phyloP scores from a whole-genome alignment of 2,329 filamentous ascomycete genomes.

The Aspergillus awamori region DNA sequence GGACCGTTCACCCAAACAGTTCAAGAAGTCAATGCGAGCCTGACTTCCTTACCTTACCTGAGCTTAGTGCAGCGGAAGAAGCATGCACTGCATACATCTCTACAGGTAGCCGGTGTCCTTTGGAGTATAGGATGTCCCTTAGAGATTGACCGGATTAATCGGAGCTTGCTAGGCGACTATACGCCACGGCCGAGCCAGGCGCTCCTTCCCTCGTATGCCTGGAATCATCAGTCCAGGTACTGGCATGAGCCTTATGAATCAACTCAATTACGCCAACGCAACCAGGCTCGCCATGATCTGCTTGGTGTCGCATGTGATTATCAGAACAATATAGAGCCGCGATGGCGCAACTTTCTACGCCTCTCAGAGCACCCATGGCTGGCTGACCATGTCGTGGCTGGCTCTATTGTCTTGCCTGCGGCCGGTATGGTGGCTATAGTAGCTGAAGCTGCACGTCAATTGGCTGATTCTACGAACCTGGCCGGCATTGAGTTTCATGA shows the following conservation, averaged over 20 bases:
- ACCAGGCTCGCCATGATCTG: conserved; percentile 23
- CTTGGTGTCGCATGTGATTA: conserved; percentile 25
- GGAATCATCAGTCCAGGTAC: conserved; percentile 43
- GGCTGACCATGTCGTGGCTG: conserved; percentile 44
- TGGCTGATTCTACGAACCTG: neutral
- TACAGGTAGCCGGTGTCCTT: conserved; percentile 18
- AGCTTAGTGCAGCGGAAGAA: conserved; percentile 18
- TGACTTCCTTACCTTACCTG: conserved; percentile 12
- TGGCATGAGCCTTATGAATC: conserved; percentile 39
- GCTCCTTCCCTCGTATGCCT: conserved; percentile 37
- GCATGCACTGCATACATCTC: conserved; percentile 16
- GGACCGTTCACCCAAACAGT: conserved; percentile 28
- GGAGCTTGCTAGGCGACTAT: no score
- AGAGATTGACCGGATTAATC: no score
- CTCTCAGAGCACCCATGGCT: conserved; percentile 47
- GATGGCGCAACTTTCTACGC: conserved; percentile 51
- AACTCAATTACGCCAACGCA: conserved; percentile 25
- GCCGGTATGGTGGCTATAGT: conserved; percentile 29
- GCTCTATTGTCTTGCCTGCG: conserved; percentile 28
- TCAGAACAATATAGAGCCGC: conserved; percentile 29
- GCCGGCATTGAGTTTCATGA: neutral
- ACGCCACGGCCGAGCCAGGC: no score
- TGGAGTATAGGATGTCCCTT: conserved; percentile 18
- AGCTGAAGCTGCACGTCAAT: conserved; percentile 25
- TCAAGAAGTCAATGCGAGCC: no score